Percentiles rank a stretch among this genome's conserved stretches.
phyloP scores from a whole-genome alignment of 495 filamentous ascomycete species.

The Platismatia glauca region DNA sequence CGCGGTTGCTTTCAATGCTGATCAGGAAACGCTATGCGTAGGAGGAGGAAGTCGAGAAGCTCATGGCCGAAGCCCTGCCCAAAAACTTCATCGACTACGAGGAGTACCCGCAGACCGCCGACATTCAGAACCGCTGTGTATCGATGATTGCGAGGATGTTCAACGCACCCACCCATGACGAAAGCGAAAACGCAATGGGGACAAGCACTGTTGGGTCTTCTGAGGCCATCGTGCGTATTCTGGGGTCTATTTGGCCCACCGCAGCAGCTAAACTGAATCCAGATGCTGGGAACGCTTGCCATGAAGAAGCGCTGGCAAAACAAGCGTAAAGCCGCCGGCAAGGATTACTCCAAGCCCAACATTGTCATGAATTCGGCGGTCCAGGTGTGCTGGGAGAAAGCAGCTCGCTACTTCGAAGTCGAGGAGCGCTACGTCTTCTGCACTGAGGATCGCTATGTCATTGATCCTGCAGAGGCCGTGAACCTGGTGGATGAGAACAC shows the following conservation, averaged over 20 bases:
- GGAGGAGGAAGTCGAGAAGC: slow-evolving; percentile 84
- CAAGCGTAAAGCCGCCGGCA: slow-evolving; percentile 65
- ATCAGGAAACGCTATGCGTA: slow-evolving; percentile 21
- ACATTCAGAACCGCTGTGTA: slow-evolving; percentile 87
- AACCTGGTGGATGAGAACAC: slow-evolving; percentile 89
- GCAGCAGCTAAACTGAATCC: neutral
- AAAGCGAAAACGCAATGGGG: slow-evolving; percentile 57
- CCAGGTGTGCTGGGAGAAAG: slow-evolving; percentile 96
- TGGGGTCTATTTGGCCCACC: neutral
- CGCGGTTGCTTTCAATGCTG: neutral
- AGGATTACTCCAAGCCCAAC: slow-evolving; percentile 67
- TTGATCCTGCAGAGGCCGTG: slow-evolving; percentile 76
- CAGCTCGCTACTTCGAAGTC: slow-evolving; percentile 86
- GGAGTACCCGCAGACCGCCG: slow-evolving; percentile 74
- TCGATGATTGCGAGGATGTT: slow-evolving; percentile 89
- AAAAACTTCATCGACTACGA: slow-evolving; percentile 96
- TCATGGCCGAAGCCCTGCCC: slow-evolving; percentile 79
- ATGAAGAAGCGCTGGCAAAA: slow-evolving; percentile 97
- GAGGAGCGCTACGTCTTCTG: slow-evolving; percentile 87
- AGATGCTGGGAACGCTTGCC: slow-evolving; percentile 61
- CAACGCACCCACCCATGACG: slow-evolving; percentile 49
- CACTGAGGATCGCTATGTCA: slow-evolving; percentile 69
- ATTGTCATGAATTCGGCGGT: slow-evolving; percentile 89
- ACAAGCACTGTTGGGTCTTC: slow-evolving; percentile 80
- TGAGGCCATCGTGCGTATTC: slow-evolving; percentile 69